Conservation (phyloP, 345 rosid genomes). For the Hypericum androsaemum region DNA sequence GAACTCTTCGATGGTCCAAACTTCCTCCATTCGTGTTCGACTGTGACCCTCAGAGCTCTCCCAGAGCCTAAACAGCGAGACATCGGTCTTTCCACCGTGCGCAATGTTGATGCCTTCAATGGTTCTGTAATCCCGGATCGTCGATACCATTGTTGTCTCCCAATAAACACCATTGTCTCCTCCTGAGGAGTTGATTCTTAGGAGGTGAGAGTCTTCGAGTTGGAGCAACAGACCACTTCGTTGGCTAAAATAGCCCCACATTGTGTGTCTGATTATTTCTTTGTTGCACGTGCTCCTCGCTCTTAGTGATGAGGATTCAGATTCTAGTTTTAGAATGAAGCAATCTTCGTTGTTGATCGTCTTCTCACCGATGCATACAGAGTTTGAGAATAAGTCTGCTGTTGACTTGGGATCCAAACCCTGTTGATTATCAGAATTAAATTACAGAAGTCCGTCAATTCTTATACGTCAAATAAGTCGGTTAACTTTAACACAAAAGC, state of each 20-base stretch:
- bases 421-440: conserved; percentile 21
- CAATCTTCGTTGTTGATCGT: conserved; percentile 58
- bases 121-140: conserved; percentile 58
- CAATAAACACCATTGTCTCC: conserved; percentile 55
- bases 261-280: conserved; percentile 66
- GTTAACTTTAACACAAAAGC: too few species aligned
- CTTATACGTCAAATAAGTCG: too few species aligned
- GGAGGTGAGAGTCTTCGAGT: conserved; percentile 72
- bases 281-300: conserved; percentile 60
- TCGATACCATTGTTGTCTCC: conserved; percentile 90
- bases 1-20: conserved; percentile 80
- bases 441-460: background rate
- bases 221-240: conserved; percentile 76
- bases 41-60: conserved; percentile 51
- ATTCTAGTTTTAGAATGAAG: conserved; percentile 65
- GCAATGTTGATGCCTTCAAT: conserved; percentile 75
- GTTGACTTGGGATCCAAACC: conserved; percentile 86
- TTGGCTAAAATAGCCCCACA: conserved; percentile 92
- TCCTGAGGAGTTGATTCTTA: conserved; percentile 47
- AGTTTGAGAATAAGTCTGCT: conserved; percentile 51
- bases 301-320: conserved; percentile 40
- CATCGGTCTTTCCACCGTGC: conserved; percentile 58
- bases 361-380: conserved; percentile 71
- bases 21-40: conserved; percentile 85
- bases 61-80: conserved; percentile 56